Evolutionary conservation across 805 yeast genomes (phyloP), one percentile per base, ranked within the genome.

Genomic region (Zygotorulaspora sp.): DNA sequence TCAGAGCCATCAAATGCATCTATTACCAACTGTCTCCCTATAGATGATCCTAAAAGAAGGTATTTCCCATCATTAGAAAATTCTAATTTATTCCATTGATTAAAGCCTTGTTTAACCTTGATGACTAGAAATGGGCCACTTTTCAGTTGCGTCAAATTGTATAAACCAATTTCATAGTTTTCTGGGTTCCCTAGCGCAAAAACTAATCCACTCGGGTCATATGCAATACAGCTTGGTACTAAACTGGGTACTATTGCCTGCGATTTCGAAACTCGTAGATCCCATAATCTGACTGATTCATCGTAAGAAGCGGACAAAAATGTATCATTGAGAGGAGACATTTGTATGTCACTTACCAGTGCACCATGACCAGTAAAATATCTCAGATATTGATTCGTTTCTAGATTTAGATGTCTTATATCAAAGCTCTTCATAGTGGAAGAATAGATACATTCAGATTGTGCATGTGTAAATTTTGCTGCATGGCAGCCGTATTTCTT

Each of bases 401-500:
- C 78, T 18, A 90, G 66, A 29, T 87, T 78, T 27, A 92, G 67
- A 52, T 83, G 80, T 47, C 97, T 68, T 17, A 92, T 74, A 10
- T 78, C 77, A 53, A 84, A 77, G 46, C 85, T 89, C 34, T 76
- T 80, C 56, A 78, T 75, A 0, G 97, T 87, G 4, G 96, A 83
- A 1, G 94, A 88, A 56, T 83, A 85, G 11, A 90, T 68, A 52
- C 92, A 81, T 50, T 80, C 78, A 40, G 74, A 70, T 30, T 78
- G 79, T 29, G 74, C 71, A 53, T 83, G 94, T 1, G 96, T 79
- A 59, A 92, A 92, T 31, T 78, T 70, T 2, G 96, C 96, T 25
- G 85, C 63, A 53, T 86, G 88, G 40, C 88, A 84, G 1, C 98
- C 98, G 52, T 92, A 92, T 56, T 92, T 92, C 63, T 88, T 89